Evolutionary conservation across 1,139 yeast species (phyloP).

Genomic region (Taphrina deformans): DNA sequence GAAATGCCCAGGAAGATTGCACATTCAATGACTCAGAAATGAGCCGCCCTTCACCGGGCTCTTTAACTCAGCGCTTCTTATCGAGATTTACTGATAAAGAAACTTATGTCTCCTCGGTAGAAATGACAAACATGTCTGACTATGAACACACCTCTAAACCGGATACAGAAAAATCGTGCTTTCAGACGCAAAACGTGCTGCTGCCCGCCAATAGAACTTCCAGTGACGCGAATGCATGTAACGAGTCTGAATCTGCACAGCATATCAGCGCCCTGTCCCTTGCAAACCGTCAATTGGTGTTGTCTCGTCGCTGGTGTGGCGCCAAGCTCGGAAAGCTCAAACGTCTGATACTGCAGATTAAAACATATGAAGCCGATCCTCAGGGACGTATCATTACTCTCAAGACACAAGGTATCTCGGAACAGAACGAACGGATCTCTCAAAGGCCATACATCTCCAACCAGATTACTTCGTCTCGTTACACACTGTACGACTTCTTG

Average conservation of each 20-base stretch:
- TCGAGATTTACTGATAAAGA: not conserved
- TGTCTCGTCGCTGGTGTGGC: no score
- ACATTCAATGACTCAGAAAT: not conserved
- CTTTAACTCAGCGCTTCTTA: not conserved
- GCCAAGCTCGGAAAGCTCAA: not conserved
- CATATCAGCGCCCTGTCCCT: no score
- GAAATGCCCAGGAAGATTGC: not conserved
- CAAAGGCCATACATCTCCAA: constrained; percentile 65
- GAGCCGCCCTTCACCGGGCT: not conserved
- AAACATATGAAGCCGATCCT: constrained; percentile 39
- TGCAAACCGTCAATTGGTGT: no score
- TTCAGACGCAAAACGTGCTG: not conserved
- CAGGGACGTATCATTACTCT: constrained; percentile 43
- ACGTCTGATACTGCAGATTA: constrained; percentile 26
- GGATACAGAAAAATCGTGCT: not conserved
- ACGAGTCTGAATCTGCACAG: no score
- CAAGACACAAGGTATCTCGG: constrained; percentile 27
- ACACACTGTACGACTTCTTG: constrained; percentile 73
- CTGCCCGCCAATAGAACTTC: not conserved
- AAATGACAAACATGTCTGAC: not conserved
- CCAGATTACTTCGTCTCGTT: constrained; percentile 80
- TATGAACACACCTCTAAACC: not conserved
- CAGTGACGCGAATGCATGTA: no score
- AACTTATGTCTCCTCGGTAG: not conserved
- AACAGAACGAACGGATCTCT: constrained; percentile 62